Percentiles rank a stretch among this genome's conserved stretches.
phyloP scores from a whole-genome alignment of 768 basidiomycete species.

The Xerocomellus intermedius region DNA sequence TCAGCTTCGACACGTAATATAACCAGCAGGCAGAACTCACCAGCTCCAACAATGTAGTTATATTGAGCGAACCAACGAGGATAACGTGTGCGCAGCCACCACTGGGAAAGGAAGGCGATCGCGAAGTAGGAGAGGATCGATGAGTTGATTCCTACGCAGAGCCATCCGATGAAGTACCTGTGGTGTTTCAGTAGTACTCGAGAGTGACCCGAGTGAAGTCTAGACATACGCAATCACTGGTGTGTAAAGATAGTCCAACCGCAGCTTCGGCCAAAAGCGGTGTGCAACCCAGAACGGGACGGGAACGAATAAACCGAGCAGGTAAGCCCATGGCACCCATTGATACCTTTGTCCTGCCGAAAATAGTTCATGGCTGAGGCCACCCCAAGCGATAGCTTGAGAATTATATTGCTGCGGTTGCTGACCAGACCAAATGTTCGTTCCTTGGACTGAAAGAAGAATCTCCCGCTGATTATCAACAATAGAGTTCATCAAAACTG shows the following conservation, averaged over 20 bases:
- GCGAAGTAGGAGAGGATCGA: slow-evolving; percentile 45
- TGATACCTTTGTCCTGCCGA: slow-evolving; percentile 29
- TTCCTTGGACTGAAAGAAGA: slow-evolving; percentile 55
- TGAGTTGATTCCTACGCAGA: slow-evolving; percentile 58
- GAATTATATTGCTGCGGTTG: slow-evolving; percentile 32
- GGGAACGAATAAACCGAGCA: slow-evolving; percentile 35
- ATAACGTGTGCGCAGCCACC: slow-evolving; percentile 55
- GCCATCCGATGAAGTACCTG: slow-evolving; percentile 40
- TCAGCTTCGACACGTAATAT: background rate
- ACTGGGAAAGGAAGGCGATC: slow-evolving; percentile 56
- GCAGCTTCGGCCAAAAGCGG: slow-evolving; percentile 34
- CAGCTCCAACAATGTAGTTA: slow-evolving; percentile 67
- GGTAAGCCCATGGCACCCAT: slow-evolving; percentile 43
- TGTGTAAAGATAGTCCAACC: slow-evolving; percentile 32
- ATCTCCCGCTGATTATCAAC: slow-evolving; percentile 50
- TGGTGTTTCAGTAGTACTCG: slow-evolving; percentile 15
- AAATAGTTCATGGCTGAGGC: slow-evolving; percentile 38
- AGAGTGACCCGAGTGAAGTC: background rate
- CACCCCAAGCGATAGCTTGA: slow-evolving; percentile 42
- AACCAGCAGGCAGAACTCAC: slow-evolving; percentile 13
- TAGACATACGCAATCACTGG: slow-evolving; percentile 29
- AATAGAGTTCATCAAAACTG: slow-evolving; percentile 54
- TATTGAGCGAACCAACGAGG: slow-evolving; percentile 68
- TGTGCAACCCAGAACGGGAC: slow-evolving; percentile 43
- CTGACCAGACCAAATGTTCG: slow-evolving; percentile 36